A percentile compares a stretch with the other conserved stretches of the same genome.
These are phyloP conservation scores for Takakia lepidozioides DNA, from an alignment of 225 moss, liverwort and hornwort genomes.

Conservation along the genomic window DNA sequence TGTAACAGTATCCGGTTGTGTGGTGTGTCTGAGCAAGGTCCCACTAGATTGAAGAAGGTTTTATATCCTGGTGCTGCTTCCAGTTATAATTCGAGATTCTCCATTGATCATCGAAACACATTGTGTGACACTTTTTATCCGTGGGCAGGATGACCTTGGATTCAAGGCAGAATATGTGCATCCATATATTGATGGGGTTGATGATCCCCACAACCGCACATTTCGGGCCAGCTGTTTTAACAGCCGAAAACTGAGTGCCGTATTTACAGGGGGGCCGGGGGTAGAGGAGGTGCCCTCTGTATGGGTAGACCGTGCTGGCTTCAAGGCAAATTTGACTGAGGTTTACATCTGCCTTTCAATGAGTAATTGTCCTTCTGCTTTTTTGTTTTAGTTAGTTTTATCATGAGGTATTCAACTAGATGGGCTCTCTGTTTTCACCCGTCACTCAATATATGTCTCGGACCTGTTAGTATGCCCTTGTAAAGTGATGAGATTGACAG, in stretches of 20 bases:
- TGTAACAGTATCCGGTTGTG: too few relatives aligned
- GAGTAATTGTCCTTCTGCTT: neutral
- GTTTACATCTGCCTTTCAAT: slow-evolving; percentile 3
- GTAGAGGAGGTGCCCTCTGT: slow-evolving; percentile 89
- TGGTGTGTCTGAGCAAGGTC: too few relatives aligned
- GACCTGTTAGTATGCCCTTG: too few relatives aligned
- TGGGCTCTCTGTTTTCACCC: too few relatives aligned
- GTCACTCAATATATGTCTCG: too few relatives aligned
- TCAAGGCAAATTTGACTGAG: slow-evolving; percentile 83
- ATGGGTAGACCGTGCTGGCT: slow-evolving; percentile 86
- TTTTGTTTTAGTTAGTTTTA: too few relatives aligned
- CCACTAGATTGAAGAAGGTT: too few relatives aligned
- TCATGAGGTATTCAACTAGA: too few relatives aligned
- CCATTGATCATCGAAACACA: too few relatives aligned
- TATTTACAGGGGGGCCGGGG: slow-evolving; percentile 76
- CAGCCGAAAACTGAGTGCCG: slow-evolving; percentile 80
- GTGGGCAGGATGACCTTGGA: slow-evolving; percentile 75
- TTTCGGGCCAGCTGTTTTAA: slow-evolving; percentile 92
- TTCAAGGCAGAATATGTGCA: slow-evolving; percentile 93
- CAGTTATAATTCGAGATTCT: too few relatives aligned
- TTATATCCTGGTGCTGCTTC: too few relatives aligned
- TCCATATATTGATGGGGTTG: slow-evolving; percentile 77
- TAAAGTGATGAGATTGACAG: slow-evolving; percentile 62
- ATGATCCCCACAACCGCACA: slow-evolving; percentile 77
- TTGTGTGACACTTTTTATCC: too few relatives aligned